Evolutionary conservation across 192 early-diverging fungal species (phyloP), one percentile per base, ranked within the genome.

Genomic region (Podila verticillata): DNA sequence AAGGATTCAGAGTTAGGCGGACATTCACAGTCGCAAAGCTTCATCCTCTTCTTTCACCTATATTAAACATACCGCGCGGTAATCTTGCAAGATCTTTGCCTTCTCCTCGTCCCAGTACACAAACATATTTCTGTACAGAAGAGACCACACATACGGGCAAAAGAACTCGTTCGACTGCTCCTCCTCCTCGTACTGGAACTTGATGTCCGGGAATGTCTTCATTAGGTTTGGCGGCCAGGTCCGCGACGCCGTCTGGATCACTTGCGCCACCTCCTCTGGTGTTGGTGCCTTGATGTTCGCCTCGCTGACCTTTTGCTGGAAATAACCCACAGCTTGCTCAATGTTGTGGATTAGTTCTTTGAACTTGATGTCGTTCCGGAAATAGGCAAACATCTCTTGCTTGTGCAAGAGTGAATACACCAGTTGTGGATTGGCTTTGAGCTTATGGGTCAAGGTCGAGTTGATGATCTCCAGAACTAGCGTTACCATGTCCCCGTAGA

Each of bases 31-130:
- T n/a, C n/a, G n/a, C n/a, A n/a, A n/a, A n/a, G n/a, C n/a, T n/a
- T n/a, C n/a, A n/a, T n/a, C n/a, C n/a, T n/a, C n/a, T n/a, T n/a
- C n/a, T n/a, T n/a, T n/a, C n/a, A 22, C 7, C 7, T 9, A 17
- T 57, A 30, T 15, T 2, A 30, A 39, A 68, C 83, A 59, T 73
- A 84, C 83, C 10, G 60, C 62, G 62, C 79, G 72, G 57, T 82
- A 84, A 48, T 84, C 79, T 29, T 77, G 68, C 36, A 84, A 31
- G 44, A 84, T 82, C 32, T 79, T 84, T 8, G 87, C 72, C 35
- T 86, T 91, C 31, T 92, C 90, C 48, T 88, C 88, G 73, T 92
- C 88, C 92, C 92, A 93, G 56, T 93, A 90, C 66, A 91, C 89
- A 75, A 89, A 86, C 48, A 80, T 86, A 30, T 84, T 86, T 26